Base-by-base conservation (phyloP, 192 early-diverging fungal genomes). In the Backusella tuberculispora region DNA sequence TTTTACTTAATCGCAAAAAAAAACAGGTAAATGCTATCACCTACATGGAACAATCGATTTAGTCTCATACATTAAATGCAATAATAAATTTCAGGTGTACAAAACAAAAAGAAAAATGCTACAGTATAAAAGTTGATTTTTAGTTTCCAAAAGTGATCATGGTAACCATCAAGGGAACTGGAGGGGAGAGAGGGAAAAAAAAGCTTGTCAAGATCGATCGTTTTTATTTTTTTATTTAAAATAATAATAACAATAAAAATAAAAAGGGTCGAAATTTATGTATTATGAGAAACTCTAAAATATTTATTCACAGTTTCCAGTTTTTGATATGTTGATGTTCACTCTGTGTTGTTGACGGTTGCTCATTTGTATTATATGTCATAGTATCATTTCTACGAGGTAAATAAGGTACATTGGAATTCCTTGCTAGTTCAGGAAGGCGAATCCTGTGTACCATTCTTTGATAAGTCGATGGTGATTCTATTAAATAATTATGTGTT, bases 401-500 rank as follows among this genome's bases (percentile, higher is more conserved):
- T 60, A 60, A 24, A 60, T 26, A 60, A 1, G 53, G 21, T 26
- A 9, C 13, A 3, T 60, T 60, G 21, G 9, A 24, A 60, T 26
- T 26, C 26, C 9, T 60, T 60, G 21, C 12, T 1, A n/a, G 5
- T 4, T 14, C 53, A 12, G 53, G 53, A 26, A 12, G 21, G 4
- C 26, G 53, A 12, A 24, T 5, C 24, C 21, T 60, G 10, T 7
- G 21, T 60, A 7, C 9, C 12, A 24, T 21, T 60, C 21, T 26
- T 60, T 26, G 21, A 10, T 60, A 60, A 24, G 53, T 60, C 10
- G 53, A 60, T n/a, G 53, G 53, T 60, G 53, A 60, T 60, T 60
- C 53, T 67, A 67, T 67, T 43, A 69, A 7, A 15, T 69, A 69
- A 45, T 29, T 69, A 17, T 69, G 68, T 26, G 68, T 69, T 69